Evolutionary conservation across 805 yeast genomes (phyloP), one percentile per base, ranked within the genome.

Genomic region (Suhomyces prunicola): DNA sequence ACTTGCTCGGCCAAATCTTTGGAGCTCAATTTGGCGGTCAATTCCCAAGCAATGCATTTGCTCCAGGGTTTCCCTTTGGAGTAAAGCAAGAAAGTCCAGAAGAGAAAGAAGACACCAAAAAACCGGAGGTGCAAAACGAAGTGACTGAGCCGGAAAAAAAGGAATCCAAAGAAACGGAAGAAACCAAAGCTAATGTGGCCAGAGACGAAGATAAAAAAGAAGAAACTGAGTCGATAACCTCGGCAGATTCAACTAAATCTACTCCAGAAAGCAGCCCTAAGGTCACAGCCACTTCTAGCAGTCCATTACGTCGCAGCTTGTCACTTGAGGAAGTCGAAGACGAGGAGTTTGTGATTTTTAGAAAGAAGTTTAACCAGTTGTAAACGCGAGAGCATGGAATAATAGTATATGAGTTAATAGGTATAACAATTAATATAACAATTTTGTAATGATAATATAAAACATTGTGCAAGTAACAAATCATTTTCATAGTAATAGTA

Each of bases 271-370:
- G 40, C 22, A 39, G 27, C 12, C 29, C 40, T 3, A 24, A 35
- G 10, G 22, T 33, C 8, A 4, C 49, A 6, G n/a, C 23, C 12
- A 7, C 27, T 7, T 26, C 27, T 19, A 33, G 23, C 12, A 23
- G 27, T 15, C 53, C 55, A 19, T 57, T 69, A 17, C 66, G 60
- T 29, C 66, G 57, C 44, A 65, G 59, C 46, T 74, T 74, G 5
- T 65, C 71, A 0, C 23, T 65, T 44, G 67, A 65, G 40, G 68
- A 64, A 31, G 66, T 64, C 2, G 69, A 65, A 35, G 69, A 65
- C 47, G 69, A 65, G 45, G 69, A 65, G 52, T 73, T 70, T 57
- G 74, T 74, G 9, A 61, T 71, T 66, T 67, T 73, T 52, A 69
- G 73, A 50, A 74, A 73, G 60, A 73, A 67, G 55, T 71, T 71